Percentiles rank a stretch among this genome's conserved stretches.
phyloP scores from a whole-genome alignment of 169 alveolate species.

The Plasmodium relictum region DNA sequence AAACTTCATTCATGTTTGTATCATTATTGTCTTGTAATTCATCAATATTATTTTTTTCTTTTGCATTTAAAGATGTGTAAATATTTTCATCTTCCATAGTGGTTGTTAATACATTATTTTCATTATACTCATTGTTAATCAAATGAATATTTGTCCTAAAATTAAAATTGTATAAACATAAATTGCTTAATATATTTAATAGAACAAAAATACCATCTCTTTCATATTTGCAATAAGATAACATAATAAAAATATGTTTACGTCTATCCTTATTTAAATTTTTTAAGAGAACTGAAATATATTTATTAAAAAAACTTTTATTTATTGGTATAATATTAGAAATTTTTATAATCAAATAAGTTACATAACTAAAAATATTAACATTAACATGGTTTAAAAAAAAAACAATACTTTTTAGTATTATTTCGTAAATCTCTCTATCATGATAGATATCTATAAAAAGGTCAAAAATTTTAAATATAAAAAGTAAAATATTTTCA shows the following conservation, averaged over 20 bases:
- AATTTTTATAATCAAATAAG: slow-evolving; percentile 46
- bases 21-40: slow-evolving; percentile 9
- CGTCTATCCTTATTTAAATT: slow-evolving; percentile 65
- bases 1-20: slow-evolving; percentile 27
- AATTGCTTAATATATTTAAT: slow-evolving; percentile 32
- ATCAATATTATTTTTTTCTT: not conserved
- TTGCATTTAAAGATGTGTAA: slow-evolving; percentile 2
- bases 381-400: slow-evolving; percentile 47
- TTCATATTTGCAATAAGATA: slow-evolving; percentile 48
- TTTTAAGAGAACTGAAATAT: slow-evolving; percentile 60
- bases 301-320: slow-evolving; percentile 60
- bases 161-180: slow-evolving; percentile 59
- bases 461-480: slow-evolving; percentile 35
- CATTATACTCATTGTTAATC: slow-evolving; percentile 5
- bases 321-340: slow-evolving; percentile 46
- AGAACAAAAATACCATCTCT: slow-evolving; percentile 31
- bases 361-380: slow-evolving; percentile 57
- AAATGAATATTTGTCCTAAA: slow-evolving; percentile 38
- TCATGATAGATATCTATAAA: slow-evolving; percentile 48
- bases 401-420: slow-evolving; percentile 50
- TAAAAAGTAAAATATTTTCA: slow-evolving; percentile 37
- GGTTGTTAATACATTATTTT: slow-evolving; percentile 9
- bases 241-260: slow-evolving; percentile 33
- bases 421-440: slow-evolving; percentile 42
- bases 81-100: slow-evolving; percentile 11